phyloP scores from a whole-genome alignment of 2,329 filamentous ascomycete genomes.

The Apiospora koreana region DNA sequence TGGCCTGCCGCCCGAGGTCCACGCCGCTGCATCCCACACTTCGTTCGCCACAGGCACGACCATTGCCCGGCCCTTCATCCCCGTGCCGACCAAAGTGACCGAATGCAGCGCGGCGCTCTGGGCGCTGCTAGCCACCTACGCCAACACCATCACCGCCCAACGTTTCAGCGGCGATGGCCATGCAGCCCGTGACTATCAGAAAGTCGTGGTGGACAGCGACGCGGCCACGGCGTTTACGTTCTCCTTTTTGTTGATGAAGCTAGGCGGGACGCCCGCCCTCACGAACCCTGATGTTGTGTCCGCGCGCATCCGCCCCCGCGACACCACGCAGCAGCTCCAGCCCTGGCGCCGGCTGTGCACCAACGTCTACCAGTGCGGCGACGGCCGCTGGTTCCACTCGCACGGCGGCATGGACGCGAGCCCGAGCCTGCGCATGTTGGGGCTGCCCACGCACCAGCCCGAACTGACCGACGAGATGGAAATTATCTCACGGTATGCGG shows the following conservation, averaged over 20 bases:
- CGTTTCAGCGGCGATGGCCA: constrained; percentile 18
- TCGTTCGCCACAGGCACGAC: constrained; percentile 27
- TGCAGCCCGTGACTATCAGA: constrained; percentile 17
- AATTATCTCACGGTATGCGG: constrained; percentile 22
- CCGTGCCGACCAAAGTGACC: constrained; percentile 30
- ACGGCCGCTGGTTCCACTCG: constrained; percentile 23
- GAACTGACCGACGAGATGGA: constrained; percentile 31
- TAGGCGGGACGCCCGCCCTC: constrained; percentile 23
- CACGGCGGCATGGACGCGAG: constrained; percentile 27
- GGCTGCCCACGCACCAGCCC: constrained; percentile 25
- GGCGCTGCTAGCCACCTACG: constrained; percentile 31
- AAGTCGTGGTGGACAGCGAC: constrained; percentile 30
- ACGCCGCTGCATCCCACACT: constrained; percentile 22
- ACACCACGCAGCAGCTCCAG: constrained; percentile 25
- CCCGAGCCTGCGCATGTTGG: constrained; percentile 34
- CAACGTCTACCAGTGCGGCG: constrained; percentile 25
- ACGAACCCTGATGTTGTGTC: constrained; percentile 22
- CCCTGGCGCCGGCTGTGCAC: constrained; percentile 33
- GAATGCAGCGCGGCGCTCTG: constrained; percentile 33
- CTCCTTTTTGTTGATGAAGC: constrained; percentile 28
- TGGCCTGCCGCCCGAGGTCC: constrained; percentile 25
- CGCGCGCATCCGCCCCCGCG: constrained; percentile 25
- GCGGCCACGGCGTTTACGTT: constrained; percentile 31
- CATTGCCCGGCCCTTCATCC: constrained; percentile 27
- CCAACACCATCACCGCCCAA: constrained; percentile 26